phyloP scores from a whole-genome alignment of 1,139 yeast species.

The Hansenula sp. region DNA sequence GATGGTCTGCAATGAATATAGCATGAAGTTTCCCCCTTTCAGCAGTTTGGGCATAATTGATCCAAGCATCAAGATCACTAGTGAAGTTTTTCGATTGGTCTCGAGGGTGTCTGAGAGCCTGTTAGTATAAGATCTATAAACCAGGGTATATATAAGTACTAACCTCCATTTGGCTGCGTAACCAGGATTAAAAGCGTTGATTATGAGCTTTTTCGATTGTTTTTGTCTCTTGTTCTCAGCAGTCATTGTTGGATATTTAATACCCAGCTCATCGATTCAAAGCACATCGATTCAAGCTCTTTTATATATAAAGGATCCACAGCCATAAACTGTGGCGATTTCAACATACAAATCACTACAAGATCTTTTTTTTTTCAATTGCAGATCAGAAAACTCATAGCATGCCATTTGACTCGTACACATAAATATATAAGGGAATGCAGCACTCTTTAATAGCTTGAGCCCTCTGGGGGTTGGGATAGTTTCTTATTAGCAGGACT shows the following conservation, averaged over 20 bases:
- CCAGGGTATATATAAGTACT: too few relatives aligned
- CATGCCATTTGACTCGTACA: not conserved
- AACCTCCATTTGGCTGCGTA: conserved; percentile 35
- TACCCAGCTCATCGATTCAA: too few relatives aligned
- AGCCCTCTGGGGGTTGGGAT: conserved; percentile 89
- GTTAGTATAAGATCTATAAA: too few relatives aligned
- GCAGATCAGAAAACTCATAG: too few relatives aligned
- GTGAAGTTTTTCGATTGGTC: conserved; percentile 28
- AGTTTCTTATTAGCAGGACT: conserved; percentile 75
- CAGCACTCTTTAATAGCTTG: conserved; percentile 42
- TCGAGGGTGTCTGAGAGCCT: conserved; percentile 34
- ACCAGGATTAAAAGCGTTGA: conserved; percentile 7
- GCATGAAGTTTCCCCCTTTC: conserved; percentile 40
- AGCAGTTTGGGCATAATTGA: conserved; percentile 33
- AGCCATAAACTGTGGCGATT: not conserved
- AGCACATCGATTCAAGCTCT: too few relatives aligned
- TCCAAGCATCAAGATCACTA: conserved; percentile 36
- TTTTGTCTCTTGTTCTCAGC: not conserved
- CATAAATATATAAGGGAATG: not conserved
- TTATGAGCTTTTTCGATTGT: conserved; percentile 1
- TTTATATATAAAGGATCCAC: not conserved
- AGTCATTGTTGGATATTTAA: not conserved
- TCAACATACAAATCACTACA: not conserved
- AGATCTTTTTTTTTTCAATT: too few relatives aligned
- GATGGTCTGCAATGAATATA: conserved; percentile 40